A percentile compares a stretch with the other conserved stretches of the same genome.
Evolutionary conservation across 1,284 basidiomycete species (phyloP).

Genomic region (Xerocomus nothofagi): DNA sequence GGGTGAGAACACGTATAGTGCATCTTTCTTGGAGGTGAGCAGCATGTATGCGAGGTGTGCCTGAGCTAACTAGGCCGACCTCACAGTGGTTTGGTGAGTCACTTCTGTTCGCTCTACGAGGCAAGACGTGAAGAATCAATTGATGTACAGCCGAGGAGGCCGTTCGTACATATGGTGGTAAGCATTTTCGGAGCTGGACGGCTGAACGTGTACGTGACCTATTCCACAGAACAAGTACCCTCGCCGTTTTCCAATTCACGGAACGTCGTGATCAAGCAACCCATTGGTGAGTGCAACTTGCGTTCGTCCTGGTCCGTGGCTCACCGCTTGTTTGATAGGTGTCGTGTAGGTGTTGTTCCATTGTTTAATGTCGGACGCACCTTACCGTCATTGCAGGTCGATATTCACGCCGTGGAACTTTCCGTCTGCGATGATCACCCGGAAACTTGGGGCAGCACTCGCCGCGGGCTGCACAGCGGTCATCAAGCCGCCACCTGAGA

Average conservation of each 20-base stretch:
- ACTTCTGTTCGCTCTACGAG: background rate
- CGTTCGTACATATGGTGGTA: slow-evolving; percentile 79
- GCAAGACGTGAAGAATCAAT: background rate
- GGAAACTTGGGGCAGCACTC: slow-evolving; percentile 86
- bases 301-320: background rate
- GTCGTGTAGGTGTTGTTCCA: slow-evolving; percentile 50
- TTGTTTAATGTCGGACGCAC: background rate
- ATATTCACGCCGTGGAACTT: slow-evolving; percentile 90
- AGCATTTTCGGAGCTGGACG: slow-evolving; percentile 13
- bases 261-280: slow-evolving; percentile 94
- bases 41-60: background rate
- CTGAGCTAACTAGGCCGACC: slow-evolving; percentile 9
- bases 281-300: slow-evolving; percentile 63
- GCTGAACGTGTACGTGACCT: slow-evolving; percentile 1
- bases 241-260: slow-evolving; percentile 71
- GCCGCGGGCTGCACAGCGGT: slow-evolving; percentile 96
- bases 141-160: slow-evolving; percentile 75
- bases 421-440: slow-evolving; percentile 92
- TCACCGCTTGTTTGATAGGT: slow-evolving; percentile 37
- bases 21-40: slow-evolving; percentile 80
- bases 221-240: slow-evolving; percentile 73
- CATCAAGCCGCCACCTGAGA: slow-evolving; percentile 95
- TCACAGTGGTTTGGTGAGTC: slow-evolving; percentile 75
- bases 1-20: slow-evolving; percentile 80
- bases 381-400: slow-evolving; percentile 45